Conservation (phyloP, 2,329 filamentous ascomycete genomes). For the Monosporascus sp. region DNA sequence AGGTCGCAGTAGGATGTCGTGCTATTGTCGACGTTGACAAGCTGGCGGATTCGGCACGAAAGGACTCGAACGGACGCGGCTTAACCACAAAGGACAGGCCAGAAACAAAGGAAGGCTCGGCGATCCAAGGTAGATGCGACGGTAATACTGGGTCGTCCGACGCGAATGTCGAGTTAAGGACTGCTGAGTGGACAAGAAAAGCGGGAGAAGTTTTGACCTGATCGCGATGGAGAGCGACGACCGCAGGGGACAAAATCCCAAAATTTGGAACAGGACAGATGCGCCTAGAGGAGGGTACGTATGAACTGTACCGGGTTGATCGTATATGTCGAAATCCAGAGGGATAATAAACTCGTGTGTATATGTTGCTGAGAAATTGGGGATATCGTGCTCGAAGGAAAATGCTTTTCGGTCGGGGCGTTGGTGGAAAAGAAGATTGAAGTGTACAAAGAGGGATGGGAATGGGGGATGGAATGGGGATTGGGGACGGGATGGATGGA, state of each 20-base stretch:
- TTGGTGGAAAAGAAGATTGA: neutral
- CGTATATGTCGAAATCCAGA: neutral
- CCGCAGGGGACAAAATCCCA: conserved; percentile 11
- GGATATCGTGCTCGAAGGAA: neutral
- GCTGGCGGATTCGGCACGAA: conserved; percentile 5
- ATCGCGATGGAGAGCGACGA: conserved; percentile 19
- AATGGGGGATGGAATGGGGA: neutral
- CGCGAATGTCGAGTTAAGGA: conserved; percentile 7
- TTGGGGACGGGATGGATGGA: neutral
- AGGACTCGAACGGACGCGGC: conserved; percentile 13
- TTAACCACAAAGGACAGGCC: conserved; percentile 21
- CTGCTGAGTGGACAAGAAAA: conserved; percentile 8
- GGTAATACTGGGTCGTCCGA: conserved; percentile 9
- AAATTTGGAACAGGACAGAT: conserved; percentile 16
- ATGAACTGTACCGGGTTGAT: neutral
- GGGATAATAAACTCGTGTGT: neutral
- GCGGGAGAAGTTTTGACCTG: conserved; percentile 7
- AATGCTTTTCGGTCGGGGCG: neutral
- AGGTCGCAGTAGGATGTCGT: conserved; percentile 5
- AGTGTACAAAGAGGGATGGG: neutral
- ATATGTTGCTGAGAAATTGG: neutral
- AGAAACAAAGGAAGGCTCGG: conserved; percentile 21
- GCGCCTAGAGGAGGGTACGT: conserved; percentile 16
- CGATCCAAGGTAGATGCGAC: conserved; percentile 9
- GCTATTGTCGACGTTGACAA: conserved; percentile 4